These are phyloP conservation scores for Pezizomycotina sp. DNA, from an alignment of 2,329 filamentous ascomycete species.

Conservation along the genomic window DNA sequence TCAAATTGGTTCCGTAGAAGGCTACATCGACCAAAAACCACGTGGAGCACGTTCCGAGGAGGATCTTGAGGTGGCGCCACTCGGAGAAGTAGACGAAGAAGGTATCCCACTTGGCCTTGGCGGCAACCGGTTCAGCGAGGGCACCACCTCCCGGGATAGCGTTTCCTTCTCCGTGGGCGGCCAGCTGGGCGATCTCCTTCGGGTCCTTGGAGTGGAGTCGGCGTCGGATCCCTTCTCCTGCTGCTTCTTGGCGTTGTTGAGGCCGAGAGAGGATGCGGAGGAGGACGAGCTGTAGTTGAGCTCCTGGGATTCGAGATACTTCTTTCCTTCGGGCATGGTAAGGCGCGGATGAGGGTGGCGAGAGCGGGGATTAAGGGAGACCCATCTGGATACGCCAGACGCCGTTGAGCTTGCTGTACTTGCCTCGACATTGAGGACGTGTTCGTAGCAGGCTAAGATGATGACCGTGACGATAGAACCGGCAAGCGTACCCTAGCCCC, in stretches of 20 bases:
- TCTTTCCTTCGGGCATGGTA: slow-evolving; percentile 24
- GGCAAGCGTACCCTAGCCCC: slow-evolving; percentile 17
- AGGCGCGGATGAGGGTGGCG: no score
- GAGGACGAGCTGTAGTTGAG: slow-evolving; percentile 18
- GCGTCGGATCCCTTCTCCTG: slow-evolving; percentile 3
- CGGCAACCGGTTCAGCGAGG: slow-evolving; percentile 12
- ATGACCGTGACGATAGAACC: slow-evolving; percentile 24
- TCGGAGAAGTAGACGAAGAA: slow-evolving; percentile 27
- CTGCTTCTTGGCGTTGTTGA: slow-evolving; percentile 1
- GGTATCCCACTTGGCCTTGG: slow-evolving; percentile 21
- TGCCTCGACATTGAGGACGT: slow-evolving; percentile 19
- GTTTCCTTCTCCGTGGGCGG: slow-evolving; percentile 7
- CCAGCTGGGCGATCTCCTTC: slow-evolving; percentile 4
- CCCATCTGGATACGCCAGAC: slow-evolving; percentile 22
- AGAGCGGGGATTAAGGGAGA: no score
- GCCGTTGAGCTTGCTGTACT: slow-evolving; percentile 18
- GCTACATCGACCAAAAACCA: slow-evolving; percentile 18
- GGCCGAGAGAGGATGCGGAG: slow-evolving; percentile 4
- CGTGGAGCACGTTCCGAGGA: slow-evolving; percentile 27
- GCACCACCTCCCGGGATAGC: slow-evolving; percentile 9
- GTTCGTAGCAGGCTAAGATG: slow-evolving; percentile 22
- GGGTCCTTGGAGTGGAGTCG: slow-evolving; percentile 31
- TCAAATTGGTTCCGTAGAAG: slow-evolving; percentile 27
- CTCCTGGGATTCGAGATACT: slow-evolving; percentile 23
- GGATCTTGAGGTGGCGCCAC: slow-evolving; percentile 27